A percentile compares a stretch with the other conserved stretches of the same genome.
phyloP scores from a whole-genome alignment of 495 filamentous ascomycete species.

The Daldinia bambusicola region DNA sequence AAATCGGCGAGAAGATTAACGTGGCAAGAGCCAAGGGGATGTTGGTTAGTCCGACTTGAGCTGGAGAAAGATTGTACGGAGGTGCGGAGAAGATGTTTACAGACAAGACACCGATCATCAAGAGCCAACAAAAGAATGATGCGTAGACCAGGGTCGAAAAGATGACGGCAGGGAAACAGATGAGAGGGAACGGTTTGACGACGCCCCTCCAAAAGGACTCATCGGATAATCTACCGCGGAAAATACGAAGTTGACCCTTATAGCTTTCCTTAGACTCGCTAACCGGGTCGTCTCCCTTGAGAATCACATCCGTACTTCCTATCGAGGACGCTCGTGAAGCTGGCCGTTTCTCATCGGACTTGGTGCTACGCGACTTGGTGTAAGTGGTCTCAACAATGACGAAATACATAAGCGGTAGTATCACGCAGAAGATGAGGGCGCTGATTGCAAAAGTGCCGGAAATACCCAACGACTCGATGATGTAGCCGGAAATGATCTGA shows the following conservation, averaged over 20 bases:
- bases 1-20: slow-evolving; percentile 55
- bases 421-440: slow-evolving; percentile 47
- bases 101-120: slow-evolving; percentile 72
- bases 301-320: slow-evolving; percentile 16
- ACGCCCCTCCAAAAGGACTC: slow-evolving; percentile 45
- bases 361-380: slow-evolving; percentile 26
- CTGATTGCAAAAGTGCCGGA: slow-evolving; percentile 48
- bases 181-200: slow-evolving; percentile 54
- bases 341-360: slow-evolving; percentile 19
- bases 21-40: slow-evolving; percentile 60
- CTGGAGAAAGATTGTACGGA: slow-evolving; percentile 68
- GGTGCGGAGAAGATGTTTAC: slow-evolving; percentile 71
- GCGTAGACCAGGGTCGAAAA: slow-evolving; percentile 58
- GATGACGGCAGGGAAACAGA: slow-evolving; percentile 55
- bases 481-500: slow-evolving; percentile 53
- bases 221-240: slow-evolving; percentile 39
- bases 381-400: slow-evolving; percentile 51
- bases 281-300: slow-evolving; percentile 22
- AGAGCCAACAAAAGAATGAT: slow-evolving; percentile 61
- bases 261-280: slow-evolving; percentile 44
- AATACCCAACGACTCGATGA: slow-evolving; percentile 50
- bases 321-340: slow-evolving; percentile 25
- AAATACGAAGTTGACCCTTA: slow-evolving; percentile 44
- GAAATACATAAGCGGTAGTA: slow-evolving; percentile 49
- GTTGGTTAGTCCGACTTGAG: slow-evolving; percentile 67